These are phyloP conservation scores for Aspergillus pseudonomiae DNA, from an alignment of 2,329 filamentous ascomycete genomes.

Conservation along the genomic window DNA sequence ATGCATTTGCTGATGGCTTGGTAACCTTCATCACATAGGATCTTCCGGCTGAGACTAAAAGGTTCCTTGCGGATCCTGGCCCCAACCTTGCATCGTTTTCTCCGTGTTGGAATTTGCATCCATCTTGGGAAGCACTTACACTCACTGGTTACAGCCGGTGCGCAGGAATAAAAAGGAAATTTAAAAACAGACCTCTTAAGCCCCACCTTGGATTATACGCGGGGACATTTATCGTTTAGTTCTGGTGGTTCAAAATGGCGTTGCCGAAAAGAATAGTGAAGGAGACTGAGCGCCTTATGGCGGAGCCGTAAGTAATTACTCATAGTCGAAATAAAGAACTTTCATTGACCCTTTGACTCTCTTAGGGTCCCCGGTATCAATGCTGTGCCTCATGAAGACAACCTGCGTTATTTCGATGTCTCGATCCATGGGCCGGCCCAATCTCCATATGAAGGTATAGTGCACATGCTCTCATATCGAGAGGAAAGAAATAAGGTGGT, in stretches of 20 bases:
- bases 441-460: slow-evolving; percentile 87
- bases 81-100: slow-evolving; percentile 3
- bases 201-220: slow-evolving; percentile 15
- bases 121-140: not conserved
- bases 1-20: slow-evolving; percentile 22
- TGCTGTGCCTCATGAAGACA: slow-evolving; percentile 93
- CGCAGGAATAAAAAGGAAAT: not conserved
- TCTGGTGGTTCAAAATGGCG: slow-evolving; percentile 53
- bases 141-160: not conserved
- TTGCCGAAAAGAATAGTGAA: slow-evolving; percentile 97
- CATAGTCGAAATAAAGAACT: not conserved
- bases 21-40: slow-evolving; percentile 14
- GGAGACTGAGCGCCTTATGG: slow-evolving; percentile 96
- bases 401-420: slow-evolving; percentile 97
- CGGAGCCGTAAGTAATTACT: slow-evolving; percentile 76
- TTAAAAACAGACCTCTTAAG: not conserved
- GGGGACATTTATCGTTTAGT: slow-evolving; percentile 21
- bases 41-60: slow-evolving; percentile 7
- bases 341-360: slow-evolving; percentile 11
- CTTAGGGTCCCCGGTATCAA: slow-evolving; percentile 91
- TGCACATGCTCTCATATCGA: not conserved
- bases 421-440: slow-evolving; percentile 89
- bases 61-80: slow-evolving; percentile 7
- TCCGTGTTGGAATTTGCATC: not conserved
- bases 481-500: not conserved